Evolutionary conservation across 495 filamentous ascomycete genomes (phyloP).

Genomic region (Neurospora sp.): DNA sequence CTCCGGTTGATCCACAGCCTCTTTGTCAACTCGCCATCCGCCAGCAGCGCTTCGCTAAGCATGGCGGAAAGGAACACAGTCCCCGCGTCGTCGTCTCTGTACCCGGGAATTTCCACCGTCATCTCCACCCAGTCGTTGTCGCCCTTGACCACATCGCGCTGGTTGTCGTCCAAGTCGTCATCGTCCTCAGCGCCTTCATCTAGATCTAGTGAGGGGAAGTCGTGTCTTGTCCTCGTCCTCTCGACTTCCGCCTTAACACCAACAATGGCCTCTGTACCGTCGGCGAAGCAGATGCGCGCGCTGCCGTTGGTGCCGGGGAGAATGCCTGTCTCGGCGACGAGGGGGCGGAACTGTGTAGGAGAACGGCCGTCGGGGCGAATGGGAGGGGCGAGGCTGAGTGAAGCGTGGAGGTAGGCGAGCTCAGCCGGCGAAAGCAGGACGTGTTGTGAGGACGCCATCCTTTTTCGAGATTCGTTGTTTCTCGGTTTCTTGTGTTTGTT

Average conservation of each 20-base stretch:
- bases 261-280: slow-evolving; percentile 90
- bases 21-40: slow-evolving; percentile 58
- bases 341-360: slow-evolving; percentile 78
- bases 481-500: not conserved
- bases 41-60: slow-evolving; percentile 79
- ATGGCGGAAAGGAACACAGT: slow-evolving; percentile 79
- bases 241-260: slow-evolving; percentile 93
- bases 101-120: slow-evolving; percentile 75
- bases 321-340: slow-evolving; percentile 81
- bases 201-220: slow-evolving; percentile 13
- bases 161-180: slow-evolving; percentile 10
- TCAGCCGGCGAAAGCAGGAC: slow-evolving; percentile 83
- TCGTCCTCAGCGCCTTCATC: slow-evolving; percentile 16
- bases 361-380: slow-evolving; percentile 83
- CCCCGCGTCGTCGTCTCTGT: slow-evolving; percentile 81
- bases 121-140: slow-evolving; percentile 68
- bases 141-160: slow-evolving; percentile 21
- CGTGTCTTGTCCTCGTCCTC: slow-evolving; percentile 40
- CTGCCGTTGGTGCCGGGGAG: slow-evolving; percentile 84
- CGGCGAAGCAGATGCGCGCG: slow-evolving; percentile 85
- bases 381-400: slow-evolving; percentile 66
- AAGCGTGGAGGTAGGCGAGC: slow-evolving; percentile 88
- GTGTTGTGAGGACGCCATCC: slow-evolving; percentile 34
- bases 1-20: slow-evolving; percentile 73
- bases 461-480: not conserved